Evolutionary conservation across 345 rosid species (phyloP), one percentile per base, ranked within the genome.

Genomic region (Brassica nigra): DNA sequence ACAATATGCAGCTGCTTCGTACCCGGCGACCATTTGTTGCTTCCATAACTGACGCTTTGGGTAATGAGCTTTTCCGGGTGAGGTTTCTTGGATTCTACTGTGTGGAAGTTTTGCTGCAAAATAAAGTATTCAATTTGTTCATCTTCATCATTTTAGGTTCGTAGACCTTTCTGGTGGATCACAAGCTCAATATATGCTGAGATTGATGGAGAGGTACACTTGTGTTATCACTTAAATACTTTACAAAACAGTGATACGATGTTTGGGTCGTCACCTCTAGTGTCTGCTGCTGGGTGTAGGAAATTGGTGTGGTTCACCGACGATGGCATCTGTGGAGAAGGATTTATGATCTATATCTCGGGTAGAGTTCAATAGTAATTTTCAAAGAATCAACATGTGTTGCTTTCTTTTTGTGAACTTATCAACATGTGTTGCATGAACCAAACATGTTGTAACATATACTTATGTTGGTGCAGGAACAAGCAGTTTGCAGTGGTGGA

Each of bases 301-400:
- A 91, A 85, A 78, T 93, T 70, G 97, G 98, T 23, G 98, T 95
- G 82, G 99, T 92, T 78, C 99, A 95, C 67, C 84, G 89, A 80
- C 80, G 97, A 75, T 95, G 99, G 99, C 99, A 95, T 88, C 89
- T 93, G 28, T 95, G 99, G 98, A 91, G 86, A 85, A 90, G 99
- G 83, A 83, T 95, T 18, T 95, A 93, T 86, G 99, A 95, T 83
- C 85, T 95, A 84, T 95, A 95, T 74, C 66, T 91, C 73, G 96
- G 96, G 97, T 95, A 92, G 86, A 54, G 44, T 36, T 66, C 27
- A 9, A 28, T 0, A 15, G 1, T 42, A 42, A 34, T 5, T 42
- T 42, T 42, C 49, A 42, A 9, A 9, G 8, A 9, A 66, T 67
- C 30, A 66, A 55, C 34, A 27, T 37, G n/a, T 10, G 37, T 66